Evolutionary conservation across 352 stramenopile species (phyloP), one percentile per base, ranked within the genome.

Genomic region (Globisporangium radiosum): DNA sequence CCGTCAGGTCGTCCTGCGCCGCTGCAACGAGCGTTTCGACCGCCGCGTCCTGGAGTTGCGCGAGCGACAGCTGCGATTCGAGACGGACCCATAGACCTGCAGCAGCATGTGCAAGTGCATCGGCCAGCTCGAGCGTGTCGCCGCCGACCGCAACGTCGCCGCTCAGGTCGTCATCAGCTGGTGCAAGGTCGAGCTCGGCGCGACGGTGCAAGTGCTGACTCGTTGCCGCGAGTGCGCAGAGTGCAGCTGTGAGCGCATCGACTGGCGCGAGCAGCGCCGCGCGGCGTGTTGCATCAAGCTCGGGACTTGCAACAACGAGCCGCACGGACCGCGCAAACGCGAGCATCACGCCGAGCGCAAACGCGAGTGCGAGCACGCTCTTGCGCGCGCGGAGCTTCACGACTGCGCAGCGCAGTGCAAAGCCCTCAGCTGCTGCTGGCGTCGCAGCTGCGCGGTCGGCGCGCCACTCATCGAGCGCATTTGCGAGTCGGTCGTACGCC

Each of bases 91-190:
- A 76, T 11, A 90, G 60, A 0, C 59, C 74, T n/a, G n/a, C n/a
- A n/a, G n/a, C n/a, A n/a, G n/a, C n/a, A n/a, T n/a, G n/a, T n/a
- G 73, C 72, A 54, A 81, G 88, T 2, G 62, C 76, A 25, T 89
- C 66, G 25, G 85, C 75, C 13, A 75, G 72, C 52, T 76, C 63
- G 4, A 94, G 60, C 10, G 76, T 73, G 49, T 89, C 81, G 25
- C 83, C 81, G 17, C 80, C 79, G 1, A 81, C 71, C 36, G 81
- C 81, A 13, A 87, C 69, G 0, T 81, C 66, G 10, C 77, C 78
- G 36, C 90, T 81, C 14, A 88, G 54, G 54, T 92, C 81, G 7
- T 92, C 81, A 39, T 89, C 76, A 10, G 78, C 78, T 48, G 76
- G 62, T 3, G 73, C 75, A 9, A 92, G 57, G 57, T 92, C 82